A percentile compares a stretch with the other conserved stretches of the same genome.
Evolutionary conservation across 768 basidiomycete genomes (phyloP).

Genomic region (Lyophyllum semitale): DNA sequence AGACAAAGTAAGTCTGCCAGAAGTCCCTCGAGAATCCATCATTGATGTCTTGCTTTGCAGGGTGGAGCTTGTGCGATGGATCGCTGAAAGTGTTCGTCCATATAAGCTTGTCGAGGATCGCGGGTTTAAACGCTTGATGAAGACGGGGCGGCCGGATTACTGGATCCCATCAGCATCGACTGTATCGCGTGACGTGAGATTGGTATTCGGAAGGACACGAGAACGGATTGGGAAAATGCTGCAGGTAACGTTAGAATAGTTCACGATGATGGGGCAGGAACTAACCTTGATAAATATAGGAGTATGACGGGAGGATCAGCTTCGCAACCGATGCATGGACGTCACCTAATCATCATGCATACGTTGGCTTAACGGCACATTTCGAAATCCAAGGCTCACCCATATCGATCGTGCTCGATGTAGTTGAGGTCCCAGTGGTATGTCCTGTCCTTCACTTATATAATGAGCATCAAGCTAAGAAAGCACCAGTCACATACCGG

Average conservation of each 20-base stretch:
- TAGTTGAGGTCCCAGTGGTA: slow-evolving; percentile 34
- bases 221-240: slow-evolving; percentile 27
- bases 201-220: slow-evolving; percentile 20
- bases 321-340: too few relatives aligned
- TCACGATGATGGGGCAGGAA: background rate
- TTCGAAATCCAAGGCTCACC: slow-evolving; percentile 25
- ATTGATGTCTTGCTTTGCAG: too few relatives aligned
- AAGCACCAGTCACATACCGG: background rate
- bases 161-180: slow-evolving; percentile 30
- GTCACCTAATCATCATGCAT: slow-evolving; percentile 33
- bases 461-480: too few relatives aligned
- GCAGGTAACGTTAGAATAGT: slow-evolving; percentile 18
- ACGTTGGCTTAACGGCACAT: slow-evolving; percentile 29
- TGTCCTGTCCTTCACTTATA: too few relatives aligned
- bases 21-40: too few relatives aligned
- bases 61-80: too few relatives aligned
- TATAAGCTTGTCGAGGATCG: slow-evolving; percentile 30
- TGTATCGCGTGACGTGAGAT: too few relatives aligned
- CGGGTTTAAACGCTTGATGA: slow-evolving; percentile 29
- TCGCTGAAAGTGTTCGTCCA: slow-evolving; percentile 26
- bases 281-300: slow-evolving; percentile 16
- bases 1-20: too few relatives aligned
- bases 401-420: slow-evolving; percentile 31
- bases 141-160: slow-evolving; percentile 27
- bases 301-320: slow-evolving; percentile 27